These are phyloP conservation scores for Chalara sp. DNA, from an alignment of 2,329 filamentous ascomycete genomes.

Conservation along the genomic window DNA sequence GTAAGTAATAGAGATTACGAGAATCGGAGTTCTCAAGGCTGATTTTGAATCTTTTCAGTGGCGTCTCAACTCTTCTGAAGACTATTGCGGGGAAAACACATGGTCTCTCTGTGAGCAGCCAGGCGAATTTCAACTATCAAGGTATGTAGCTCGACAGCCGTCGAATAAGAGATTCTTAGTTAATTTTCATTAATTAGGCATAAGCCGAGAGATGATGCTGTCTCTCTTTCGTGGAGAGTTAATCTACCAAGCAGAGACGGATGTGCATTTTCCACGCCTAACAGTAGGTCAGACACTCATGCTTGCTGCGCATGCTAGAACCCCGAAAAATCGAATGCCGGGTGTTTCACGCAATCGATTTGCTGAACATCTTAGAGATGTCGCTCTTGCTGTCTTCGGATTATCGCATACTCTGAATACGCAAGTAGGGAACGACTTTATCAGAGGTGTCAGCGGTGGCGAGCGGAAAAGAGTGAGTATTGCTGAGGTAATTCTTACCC, in stretches of 20 bases:
- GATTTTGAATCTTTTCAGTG: conserved; percentile 19
- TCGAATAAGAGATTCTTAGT: no score
- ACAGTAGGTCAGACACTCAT: conserved; percentile 67
- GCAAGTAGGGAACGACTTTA: conserved; percentile 65
- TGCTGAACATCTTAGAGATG: conserved; percentile 32
- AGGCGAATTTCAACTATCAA: conserved; percentile 51
- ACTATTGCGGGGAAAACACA: conserved; percentile 44
- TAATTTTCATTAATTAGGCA: conserved; percentile 5
- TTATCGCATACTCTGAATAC: conserved; percentile 65
- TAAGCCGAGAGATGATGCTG: conserved; percentile 38
- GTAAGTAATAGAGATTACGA: background rate
- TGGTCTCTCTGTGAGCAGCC: conserved; percentile 42
- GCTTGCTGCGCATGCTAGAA: conserved; percentile 63
- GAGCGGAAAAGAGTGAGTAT: conserved; percentile 75
- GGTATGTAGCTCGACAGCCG: conserved; percentile 27
- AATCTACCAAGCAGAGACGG: conserved; percentile 68
- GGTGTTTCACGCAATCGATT: conserved; percentile 54
- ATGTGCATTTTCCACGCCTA: conserved; percentile 68
- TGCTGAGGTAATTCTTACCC: conserved; percentile 60
- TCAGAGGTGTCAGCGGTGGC: conserved; percentile 61
- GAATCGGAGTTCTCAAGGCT: background rate
- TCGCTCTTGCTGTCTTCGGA: conserved; percentile 65
- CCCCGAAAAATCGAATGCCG: conserved; percentile 54
- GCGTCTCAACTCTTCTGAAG: conserved; percentile 56
- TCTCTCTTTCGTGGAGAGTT: conserved; percentile 48